A percentile compares a stretch with the other conserved stretches of the same genome.
phyloP scores from a whole-genome alignment of 1,139 yeast species.

The Debaryomyces subglobosus region DNA sequence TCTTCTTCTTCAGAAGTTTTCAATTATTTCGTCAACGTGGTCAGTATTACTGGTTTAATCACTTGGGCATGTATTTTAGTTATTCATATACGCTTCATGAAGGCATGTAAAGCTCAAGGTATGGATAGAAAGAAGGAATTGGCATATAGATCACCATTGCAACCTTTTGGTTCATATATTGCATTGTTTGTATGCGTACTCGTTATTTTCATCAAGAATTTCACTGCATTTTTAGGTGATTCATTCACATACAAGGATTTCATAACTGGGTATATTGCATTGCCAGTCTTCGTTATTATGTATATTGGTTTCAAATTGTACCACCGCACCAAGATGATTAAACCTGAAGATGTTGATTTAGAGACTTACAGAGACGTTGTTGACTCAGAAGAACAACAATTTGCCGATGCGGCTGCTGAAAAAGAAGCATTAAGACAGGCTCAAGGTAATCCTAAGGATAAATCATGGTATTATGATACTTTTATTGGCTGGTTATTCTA shows the following conservation, averaged over 20 bases:
- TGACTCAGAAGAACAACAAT: constrained; percentile 68
- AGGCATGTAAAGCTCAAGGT: constrained; percentile 70
- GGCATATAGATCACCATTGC: constrained; percentile 65
- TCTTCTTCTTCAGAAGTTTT: constrained; percentile 58
- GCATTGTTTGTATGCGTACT: constrained; percentile 57
- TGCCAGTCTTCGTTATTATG: constrained; percentile 63
- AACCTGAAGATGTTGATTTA: constrained; percentile 64
- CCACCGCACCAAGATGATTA: constrained; percentile 54
- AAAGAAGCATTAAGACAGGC: constrained; percentile 52
- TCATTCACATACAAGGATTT: constrained; percentile 60
- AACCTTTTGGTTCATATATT: constrained; percentile 65
- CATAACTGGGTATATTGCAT: constrained; percentile 77
- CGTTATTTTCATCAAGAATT: constrained; percentile 70
- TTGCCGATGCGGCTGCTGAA: constrained; percentile 46
- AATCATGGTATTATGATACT: constrained; percentile 58
- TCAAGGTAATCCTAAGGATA: constrained; percentile 44
- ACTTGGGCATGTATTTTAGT: constrained; percentile 70
- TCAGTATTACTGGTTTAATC: constrained; percentile 69
- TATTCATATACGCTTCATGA: constrained; percentile 64
- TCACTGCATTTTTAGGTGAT: constrained; percentile 65
- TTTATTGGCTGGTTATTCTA: constrained; percentile 58
- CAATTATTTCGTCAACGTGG: constrained; percentile 70
- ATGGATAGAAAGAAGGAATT: constrained; percentile 42
- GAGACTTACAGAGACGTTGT: constrained; percentile 64
- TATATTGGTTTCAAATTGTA: constrained; percentile 61